A percentile compares a stretch with the other conserved stretches of the same genome.
phyloP scores from a whole-genome alignment of 306 rosid species.

The Rosa rugosa region DNA sequence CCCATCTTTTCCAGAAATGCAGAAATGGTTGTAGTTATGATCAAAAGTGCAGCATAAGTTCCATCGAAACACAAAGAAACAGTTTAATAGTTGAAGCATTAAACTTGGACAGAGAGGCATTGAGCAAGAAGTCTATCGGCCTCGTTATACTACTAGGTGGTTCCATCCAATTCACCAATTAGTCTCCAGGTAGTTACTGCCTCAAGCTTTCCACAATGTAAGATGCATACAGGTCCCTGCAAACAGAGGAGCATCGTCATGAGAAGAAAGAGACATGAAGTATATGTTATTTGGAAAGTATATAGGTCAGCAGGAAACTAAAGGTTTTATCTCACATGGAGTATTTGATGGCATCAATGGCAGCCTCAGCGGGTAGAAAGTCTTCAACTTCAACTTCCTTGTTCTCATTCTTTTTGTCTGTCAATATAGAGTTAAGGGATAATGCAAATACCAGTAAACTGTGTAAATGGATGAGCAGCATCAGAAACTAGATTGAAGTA shows the following conservation, averaged over 20 bases:
- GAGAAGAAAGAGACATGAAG: constrained; percentile 11
- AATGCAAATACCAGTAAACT: constrained; percentile 21
- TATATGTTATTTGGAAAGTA: not conserved
- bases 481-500: not conserved
- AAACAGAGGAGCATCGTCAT: constrained; percentile 22
- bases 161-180: constrained; percentile 16
- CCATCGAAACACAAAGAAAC: not conserved
- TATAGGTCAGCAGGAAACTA: not conserved
- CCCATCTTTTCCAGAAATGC: no score
- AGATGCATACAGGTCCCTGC: constrained; percentile 92
- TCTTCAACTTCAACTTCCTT: constrained; percentile 93
- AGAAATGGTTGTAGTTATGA: not conserved
- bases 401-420: constrained; percentile 99
- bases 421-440: constrained; percentile 35
- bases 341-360: constrained; percentile 75
- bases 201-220: constrained; percentile 95
- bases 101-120: constrained; percentile 9
- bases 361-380: constrained; percentile 82
- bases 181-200: constrained; percentile 46
- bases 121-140: constrained; percentile 28
- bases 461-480: not conserved
- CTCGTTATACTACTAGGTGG: constrained; percentile 14
- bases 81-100: not conserved
- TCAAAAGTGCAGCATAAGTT: not conserved
- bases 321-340: constrained; percentile 62